phyloP scores from a whole-genome alignment of 768 basidiomycete genomes.

The Filobasidium wieringae region DNA sequence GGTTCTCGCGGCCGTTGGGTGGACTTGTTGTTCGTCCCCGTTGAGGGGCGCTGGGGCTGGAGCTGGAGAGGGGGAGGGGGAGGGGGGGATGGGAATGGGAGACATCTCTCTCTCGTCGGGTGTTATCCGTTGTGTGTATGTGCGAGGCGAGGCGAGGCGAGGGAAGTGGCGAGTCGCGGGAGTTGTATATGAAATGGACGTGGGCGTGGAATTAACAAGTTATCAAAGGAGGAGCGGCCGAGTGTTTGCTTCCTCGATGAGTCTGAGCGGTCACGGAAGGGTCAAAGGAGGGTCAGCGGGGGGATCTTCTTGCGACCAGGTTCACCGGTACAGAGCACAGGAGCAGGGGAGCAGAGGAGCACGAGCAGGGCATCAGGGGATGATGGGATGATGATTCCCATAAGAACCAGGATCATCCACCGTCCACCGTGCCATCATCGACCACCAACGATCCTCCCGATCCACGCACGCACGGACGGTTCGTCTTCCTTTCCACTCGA shows the following conservation, averaged over 20 bases:
- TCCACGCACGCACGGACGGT: too few species aligned
- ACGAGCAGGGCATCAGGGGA: too few species aligned
- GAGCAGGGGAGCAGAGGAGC: not conserved
- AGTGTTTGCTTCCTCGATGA: slow-evolving; percentile 76
- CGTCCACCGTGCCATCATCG: too few species aligned
- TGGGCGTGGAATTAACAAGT: slow-evolving; percentile 22
- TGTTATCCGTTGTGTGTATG: slow-evolving; percentile 24
- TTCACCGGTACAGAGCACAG: not conserved
- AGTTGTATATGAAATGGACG: too few species aligned
- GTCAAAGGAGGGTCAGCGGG: not conserved
- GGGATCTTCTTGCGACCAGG: not conserved
- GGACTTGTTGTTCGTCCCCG: slow-evolving; percentile 17
- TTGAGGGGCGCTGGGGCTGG: slow-evolving; percentile 6
- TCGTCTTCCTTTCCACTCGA: too few species aligned
- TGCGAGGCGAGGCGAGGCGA: not conserved
- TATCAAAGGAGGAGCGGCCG: slow-evolving; percentile 54
- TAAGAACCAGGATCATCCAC: too few species aligned
- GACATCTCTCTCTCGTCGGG: slow-evolving; percentile 25
- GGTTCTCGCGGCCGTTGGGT: slow-evolving; percentile 29
- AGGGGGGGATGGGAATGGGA: slow-evolving; percentile 29
- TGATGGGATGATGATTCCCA: too few species aligned
- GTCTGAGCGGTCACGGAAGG: slow-evolving; percentile 1
- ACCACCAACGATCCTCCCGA: too few species aligned
- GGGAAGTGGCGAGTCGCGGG: slow-evolving; percentile 32
- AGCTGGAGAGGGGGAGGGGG: slow-evolving; percentile 24